Evolutionary conservation across 306 rosid species (phyloP).

Genomic region (Oxytropis ochrocephala): DNA sequence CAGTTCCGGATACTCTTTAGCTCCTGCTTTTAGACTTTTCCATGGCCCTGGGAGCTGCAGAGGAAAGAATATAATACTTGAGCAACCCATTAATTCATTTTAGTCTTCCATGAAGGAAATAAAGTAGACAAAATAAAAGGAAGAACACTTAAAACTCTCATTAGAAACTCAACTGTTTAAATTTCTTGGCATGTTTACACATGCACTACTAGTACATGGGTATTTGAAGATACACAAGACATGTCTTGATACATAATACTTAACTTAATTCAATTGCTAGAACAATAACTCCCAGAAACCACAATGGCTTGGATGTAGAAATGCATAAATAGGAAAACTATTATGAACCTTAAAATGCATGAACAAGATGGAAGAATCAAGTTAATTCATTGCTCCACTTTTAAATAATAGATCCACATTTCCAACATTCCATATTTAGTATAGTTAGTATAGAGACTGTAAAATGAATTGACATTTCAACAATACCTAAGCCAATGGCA

Average conservation of each 20-base stretch:
- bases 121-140: background rate
- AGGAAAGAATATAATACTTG: background rate
- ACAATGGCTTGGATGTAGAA: background rate
- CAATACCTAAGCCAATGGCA: conserved; percentile 93
- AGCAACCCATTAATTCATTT: background rate
- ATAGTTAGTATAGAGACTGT: background rate
- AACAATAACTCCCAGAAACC: background rate
- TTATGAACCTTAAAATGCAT: background rate
- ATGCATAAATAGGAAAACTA: background rate
- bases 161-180: background rate
- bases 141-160: background rate
- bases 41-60: conserved; percentile 87
- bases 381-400: background rate
- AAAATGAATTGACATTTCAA: conserved; percentile 2
- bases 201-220: background rate
- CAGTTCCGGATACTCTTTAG: conserved; percentile 30
- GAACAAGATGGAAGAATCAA: background rate
- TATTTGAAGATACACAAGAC: background rate
- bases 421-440: background rate
- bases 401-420: background rate
- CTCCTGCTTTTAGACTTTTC: conserved; percentile 71
- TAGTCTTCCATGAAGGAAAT: background rate
- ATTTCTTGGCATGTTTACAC: background rate
- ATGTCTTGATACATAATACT: too few species aligned
- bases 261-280: background rate